Evolutionary conservation across 176 grass and related monocot genomes (phyloP).

Genomic region (Hordeum marinum): DNA sequence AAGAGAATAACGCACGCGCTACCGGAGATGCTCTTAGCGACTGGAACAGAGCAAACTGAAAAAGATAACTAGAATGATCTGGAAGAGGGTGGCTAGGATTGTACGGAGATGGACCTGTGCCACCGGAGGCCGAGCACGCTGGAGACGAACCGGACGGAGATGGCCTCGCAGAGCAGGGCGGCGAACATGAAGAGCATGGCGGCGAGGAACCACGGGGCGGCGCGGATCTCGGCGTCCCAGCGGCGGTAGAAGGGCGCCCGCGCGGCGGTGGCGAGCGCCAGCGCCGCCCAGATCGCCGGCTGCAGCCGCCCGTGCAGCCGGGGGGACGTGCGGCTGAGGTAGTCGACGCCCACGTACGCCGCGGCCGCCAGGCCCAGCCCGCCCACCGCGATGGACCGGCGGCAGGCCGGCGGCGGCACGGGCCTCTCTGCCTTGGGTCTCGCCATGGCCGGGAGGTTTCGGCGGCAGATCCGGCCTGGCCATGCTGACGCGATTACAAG

Average conservation of each 20-base stretch:
- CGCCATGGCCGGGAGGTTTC: conserved; percentile 11
- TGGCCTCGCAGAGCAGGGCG: conserved; percentile 62
- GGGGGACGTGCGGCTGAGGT: conserved; percentile 48
- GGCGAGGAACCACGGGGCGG: conserved; percentile 61
- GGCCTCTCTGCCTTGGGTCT: conserved; percentile 12
- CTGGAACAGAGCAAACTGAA: not conserved
- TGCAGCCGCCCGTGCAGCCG: conserved; percentile 58
- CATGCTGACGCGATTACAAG: not conserved
- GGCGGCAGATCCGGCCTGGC: not conserved
- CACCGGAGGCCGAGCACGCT: conserved; percentile 75
- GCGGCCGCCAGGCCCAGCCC: conserved; percentile 45
- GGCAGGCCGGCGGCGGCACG: conserved; percentile 4
- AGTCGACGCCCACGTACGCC: conserved; percentile 65
- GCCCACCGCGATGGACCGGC: not conserved
- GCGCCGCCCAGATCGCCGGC: conserved; percentile 68
- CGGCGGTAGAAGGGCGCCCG: conserved; percentile 71
- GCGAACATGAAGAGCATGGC: conserved; percentile 67
- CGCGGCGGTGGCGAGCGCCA: conserved; percentile 49
- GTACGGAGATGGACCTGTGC: conserved; percentile 47
- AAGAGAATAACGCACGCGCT: too few species aligned
- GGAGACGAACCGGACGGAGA: conserved; percentile 81
- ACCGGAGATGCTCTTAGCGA: not conserved
- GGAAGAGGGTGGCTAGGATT: not conserved
- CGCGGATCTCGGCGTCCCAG: conserved; percentile 72
- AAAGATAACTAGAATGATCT: not conserved